These are phyloP conservation scores for Odontarrhena argentea DNA, from an alignment of 345 rosid genomes.

Conservation along the genomic window DNA sequence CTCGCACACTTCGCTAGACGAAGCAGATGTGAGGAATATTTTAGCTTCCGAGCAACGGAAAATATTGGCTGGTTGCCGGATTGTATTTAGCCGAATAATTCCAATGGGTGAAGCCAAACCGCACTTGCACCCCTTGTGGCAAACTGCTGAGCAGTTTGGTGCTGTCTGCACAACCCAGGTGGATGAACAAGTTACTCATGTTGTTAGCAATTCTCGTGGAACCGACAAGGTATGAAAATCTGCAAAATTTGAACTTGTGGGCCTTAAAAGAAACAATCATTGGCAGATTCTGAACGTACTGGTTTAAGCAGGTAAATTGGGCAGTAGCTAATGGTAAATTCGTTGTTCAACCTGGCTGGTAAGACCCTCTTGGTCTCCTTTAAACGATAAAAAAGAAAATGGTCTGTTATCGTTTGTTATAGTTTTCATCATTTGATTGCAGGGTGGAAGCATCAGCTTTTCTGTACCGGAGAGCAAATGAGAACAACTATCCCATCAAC, in stretches of 20 bases:
- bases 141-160: conserved; percentile 97
- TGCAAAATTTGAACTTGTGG: conserved; percentile 9
- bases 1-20: conserved; percentile 66
- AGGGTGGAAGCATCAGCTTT: conserved; percentile 99
- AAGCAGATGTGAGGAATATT: conserved; percentile 87
- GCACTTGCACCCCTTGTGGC: conserved; percentile 94
- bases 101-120: conserved; percentile 97
- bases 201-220: conserved; percentile 91
- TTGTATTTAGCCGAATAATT: conserved; percentile 88
- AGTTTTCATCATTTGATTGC: conserved; percentile 35
- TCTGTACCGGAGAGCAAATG: conserved; percentile 95
- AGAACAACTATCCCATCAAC: conserved; percentile 79
- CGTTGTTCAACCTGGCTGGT: conserved; percentile 98
- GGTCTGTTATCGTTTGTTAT: conserved; percentile 15
- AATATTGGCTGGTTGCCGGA: conserved; percentile 82
- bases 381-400: not conserved
- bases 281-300: conserved; percentile 24
- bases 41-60: conserved; percentile 82
- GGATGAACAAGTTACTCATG: conserved; percentile 95
- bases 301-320: conserved; percentile 88
- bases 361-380: conserved; percentile 37
- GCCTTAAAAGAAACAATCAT: not conserved
- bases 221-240: conserved; percentile 80
- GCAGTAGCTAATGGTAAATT: conserved; percentile 71
- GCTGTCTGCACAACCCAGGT: conserved; percentile 87